Evolutionary conservation across 441 rosid species (phyloP).

Genomic region (Erodium trifolium): DNA sequence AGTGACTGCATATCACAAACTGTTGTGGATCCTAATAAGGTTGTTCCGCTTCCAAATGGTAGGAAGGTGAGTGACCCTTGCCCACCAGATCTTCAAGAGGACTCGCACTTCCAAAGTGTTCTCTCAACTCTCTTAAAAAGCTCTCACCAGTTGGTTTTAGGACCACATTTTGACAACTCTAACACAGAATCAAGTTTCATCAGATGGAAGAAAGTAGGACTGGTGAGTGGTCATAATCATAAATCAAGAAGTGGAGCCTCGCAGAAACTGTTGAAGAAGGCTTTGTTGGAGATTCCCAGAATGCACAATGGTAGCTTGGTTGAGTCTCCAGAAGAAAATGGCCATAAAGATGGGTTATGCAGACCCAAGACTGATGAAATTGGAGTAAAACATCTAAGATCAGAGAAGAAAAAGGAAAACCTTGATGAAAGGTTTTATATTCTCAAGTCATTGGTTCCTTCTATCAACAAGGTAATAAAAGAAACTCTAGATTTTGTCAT

Average conservation of each 20-base stretch:
- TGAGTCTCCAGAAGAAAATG: conserved; percentile 30
- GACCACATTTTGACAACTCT: conserved; percentile 37
- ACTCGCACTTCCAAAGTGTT: conserved; percentile 64
- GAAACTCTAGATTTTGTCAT: not conserved
- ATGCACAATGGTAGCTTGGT: conserved; percentile 37
- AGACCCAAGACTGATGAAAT: conserved; percentile 51
- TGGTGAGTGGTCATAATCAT: conserved; percentile 14
- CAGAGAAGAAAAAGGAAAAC: conserved; percentile 50
- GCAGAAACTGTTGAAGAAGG: conserved; percentile 62
- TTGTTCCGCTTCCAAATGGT: conserved; percentile 27
- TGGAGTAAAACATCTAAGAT: conserved; percentile 30
- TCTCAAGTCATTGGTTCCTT: conserved; percentile 67
- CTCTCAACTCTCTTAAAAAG: conserved; percentile 57
- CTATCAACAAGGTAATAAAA: conserved; percentile 52
- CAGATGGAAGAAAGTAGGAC: conserved; percentile 48
- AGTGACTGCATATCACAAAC: conserved; percentile 76
- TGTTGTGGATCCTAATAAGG: conserved; percentile 38
- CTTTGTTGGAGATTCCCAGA: conserved; percentile 58
- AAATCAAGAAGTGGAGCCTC: conserved; percentile 20
- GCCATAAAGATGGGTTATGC: conserved; percentile 26
- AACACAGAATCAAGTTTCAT: conserved; percentile 53
- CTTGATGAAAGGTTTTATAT: conserved; percentile 43
- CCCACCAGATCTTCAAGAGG: conserved; percentile 40
- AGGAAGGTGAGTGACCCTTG: conserved; percentile 23
- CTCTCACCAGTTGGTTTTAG: conserved; percentile 49